Evolutionary conservation across 305 asterid species (phyloP).

Genomic region (Withania somnifera): DNA sequence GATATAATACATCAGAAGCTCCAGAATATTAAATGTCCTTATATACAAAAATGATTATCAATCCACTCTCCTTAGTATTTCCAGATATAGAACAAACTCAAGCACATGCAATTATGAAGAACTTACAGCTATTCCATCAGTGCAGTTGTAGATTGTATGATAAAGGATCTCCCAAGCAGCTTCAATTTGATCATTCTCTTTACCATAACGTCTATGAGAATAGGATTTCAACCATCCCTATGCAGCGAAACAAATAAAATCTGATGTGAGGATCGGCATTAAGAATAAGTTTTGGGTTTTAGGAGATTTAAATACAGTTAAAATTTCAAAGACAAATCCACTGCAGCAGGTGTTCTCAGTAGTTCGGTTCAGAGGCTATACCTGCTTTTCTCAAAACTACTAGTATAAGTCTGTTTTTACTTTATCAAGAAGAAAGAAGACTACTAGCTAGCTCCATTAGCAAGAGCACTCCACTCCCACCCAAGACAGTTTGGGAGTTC

Average conservation of each 20-base stretch:
- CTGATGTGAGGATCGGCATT: not conserved
- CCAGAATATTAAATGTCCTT: not conserved
- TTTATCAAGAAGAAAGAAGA: not conserved
- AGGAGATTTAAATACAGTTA: not conserved
- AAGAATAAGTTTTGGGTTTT: not conserved
- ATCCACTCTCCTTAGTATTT: not conserved
- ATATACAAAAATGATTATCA: not conserved
- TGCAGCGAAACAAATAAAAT: conserved; percentile 6
- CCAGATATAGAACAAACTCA: not conserved
- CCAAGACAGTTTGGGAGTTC: not conserved
- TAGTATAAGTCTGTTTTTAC: not conserved
- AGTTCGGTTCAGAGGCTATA: not conserved
- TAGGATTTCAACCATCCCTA: conserved; percentile 84
- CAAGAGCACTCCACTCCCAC: not conserved
- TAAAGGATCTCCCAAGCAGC: conserved; percentile 84
- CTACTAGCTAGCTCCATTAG: not conserved
- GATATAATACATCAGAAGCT: not conserved
- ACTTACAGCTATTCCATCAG: conserved; percentile 89
- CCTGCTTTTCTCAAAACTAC: not conserved
- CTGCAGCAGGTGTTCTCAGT: not conserved
- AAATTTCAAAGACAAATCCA: not conserved
- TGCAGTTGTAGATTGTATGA: conserved; percentile 79
- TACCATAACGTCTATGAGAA: conserved; percentile 83
- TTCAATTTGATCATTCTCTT: conserved; percentile 46
- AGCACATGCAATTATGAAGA: not conserved